Evolutionary conservation across 352 stramenopile species (phyloP).

Genomic region (Globisporangium paddicum): DNA sequence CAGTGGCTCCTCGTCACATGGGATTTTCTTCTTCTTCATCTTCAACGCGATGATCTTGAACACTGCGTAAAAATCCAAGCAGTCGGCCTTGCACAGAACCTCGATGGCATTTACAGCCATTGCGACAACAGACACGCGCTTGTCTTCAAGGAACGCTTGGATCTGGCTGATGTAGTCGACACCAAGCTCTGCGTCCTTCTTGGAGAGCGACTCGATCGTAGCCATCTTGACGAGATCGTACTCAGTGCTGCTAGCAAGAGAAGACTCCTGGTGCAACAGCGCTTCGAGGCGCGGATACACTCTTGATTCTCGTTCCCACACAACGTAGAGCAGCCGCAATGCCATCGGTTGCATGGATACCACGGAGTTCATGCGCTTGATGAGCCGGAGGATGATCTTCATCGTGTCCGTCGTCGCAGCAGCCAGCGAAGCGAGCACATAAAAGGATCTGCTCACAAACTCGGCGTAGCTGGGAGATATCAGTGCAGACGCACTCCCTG

Average conservation of each 20-base stretch:
- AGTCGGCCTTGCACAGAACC: conserved; percentile 50
- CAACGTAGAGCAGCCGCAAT: conserved; percentile 47
- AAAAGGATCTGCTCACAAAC: conserved; percentile 43
- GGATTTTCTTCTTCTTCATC: conserved; percentile 59
- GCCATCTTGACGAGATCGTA: conserved; percentile 46
- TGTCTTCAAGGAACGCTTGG: conserved; percentile 50
- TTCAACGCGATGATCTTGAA: conserved; percentile 76
- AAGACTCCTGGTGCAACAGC: conserved; percentile 34
- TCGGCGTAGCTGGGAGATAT: conserved; percentile 7
- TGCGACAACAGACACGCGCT: conserved; percentile 39
- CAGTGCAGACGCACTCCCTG: background rate
- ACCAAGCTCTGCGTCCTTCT: conserved; percentile 53
- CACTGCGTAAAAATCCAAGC: conserved; percentile 68
- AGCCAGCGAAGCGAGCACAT: conserved; percentile 38
- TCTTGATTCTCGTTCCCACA: conserved; percentile 63
- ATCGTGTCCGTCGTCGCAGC: conserved; percentile 65
- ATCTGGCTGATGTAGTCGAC: conserved; percentile 66
- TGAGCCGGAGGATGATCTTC: conserved; percentile 62
- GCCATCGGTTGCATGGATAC: conserved; percentile 34
- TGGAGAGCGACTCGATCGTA: conserved; percentile 60
- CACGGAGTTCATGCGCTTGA: conserved; percentile 49
- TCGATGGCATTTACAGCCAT: conserved; percentile 67
- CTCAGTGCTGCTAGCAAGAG: conserved; percentile 25
- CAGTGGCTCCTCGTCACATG: conserved; percentile 32
- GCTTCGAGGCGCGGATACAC: conserved; percentile 58